Percentiles rank a stretch among this genome's conserved stretches.
These are phyloP conservation scores for Neopestalotiopsis sp. DNA, from an alignment of 2,329 filamentous ascomycete genomes.

Conservation along the genomic window DNA sequence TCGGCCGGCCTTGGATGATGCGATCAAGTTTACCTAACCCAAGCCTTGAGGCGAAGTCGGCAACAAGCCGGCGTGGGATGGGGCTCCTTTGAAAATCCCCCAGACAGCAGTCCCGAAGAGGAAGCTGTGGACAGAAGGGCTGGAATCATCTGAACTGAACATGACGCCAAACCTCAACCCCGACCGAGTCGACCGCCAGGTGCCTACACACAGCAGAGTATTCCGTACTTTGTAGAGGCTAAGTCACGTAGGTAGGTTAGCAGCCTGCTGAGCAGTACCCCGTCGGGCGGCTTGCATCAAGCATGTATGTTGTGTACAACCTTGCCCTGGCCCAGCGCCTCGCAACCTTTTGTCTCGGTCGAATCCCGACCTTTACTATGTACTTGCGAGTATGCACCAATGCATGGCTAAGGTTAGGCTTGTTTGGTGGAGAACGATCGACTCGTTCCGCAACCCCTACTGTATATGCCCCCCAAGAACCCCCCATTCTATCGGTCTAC, in stretches of 20 bases:
- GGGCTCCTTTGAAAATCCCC: background rate
- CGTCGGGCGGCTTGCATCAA: background rate
- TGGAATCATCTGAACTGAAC: conserved; percentile 12
- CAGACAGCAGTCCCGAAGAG: background rate
- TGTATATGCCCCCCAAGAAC: too few relatives aligned
- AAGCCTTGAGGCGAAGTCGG: background rate
- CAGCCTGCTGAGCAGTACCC: background rate
- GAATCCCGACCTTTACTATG: background rate
- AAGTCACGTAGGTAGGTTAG: too few relatives aligned
- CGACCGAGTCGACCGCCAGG: background rate
- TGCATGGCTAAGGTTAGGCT: background rate
- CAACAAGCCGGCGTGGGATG: conserved; percentile 1
- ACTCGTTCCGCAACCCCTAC: background rate
- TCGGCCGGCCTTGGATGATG: background rate
- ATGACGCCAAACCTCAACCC: background rate
- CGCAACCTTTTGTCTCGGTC: background rate
- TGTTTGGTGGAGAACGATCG: conserved; percentile 16
- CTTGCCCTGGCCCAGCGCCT: conserved; percentile 5
- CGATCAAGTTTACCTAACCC: background rate
- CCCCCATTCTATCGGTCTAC: conserved; percentile 2
- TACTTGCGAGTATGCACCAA: background rate
- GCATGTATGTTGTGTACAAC: background rate
- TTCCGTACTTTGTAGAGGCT: too few relatives aligned
- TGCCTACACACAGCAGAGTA: too few relatives aligned
- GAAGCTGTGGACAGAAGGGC: conserved; percentile 9